These are phyloP conservation scores for Ophiocordyceps camponoti-floridani DNA, from an alignment of 2,329 filamentous ascomycete genomes.

Conservation along the genomic window DNA sequence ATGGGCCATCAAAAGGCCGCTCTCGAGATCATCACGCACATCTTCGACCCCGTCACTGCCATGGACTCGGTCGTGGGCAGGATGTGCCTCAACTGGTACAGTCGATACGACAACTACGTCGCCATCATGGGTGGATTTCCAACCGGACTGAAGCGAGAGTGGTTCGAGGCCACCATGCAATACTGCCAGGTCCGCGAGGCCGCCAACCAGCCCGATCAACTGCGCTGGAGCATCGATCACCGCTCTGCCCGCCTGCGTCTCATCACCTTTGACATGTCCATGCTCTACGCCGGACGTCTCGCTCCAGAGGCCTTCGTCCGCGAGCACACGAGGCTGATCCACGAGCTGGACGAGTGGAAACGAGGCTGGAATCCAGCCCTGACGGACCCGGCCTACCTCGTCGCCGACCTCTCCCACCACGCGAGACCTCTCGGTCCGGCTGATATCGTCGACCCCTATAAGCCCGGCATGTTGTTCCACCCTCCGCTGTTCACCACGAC, in stretches of 20 bases:
- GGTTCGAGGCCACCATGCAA: slow-evolving; percentile 51
- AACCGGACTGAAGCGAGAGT: slow-evolving; percentile 55
- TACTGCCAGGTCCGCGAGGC: slow-evolving; percentile 42
- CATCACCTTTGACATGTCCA: slow-evolving; percentile 63
- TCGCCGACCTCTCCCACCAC: slow-evolving; percentile 43
- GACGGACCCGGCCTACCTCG: slow-evolving; percentile 40
- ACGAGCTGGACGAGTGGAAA: slow-evolving; percentile 30
- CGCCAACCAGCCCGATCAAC: slow-evolving; percentile 35
- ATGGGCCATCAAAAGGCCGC: slow-evolving; percentile 87
- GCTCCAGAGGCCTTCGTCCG: slow-evolving; percentile 42
- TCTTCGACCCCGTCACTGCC: slow-evolving; percentile 62
- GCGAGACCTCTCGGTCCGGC: slow-evolving; percentile 30
- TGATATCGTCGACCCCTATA: slow-evolving; percentile 59
- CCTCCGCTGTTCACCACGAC: slow-evolving; percentile 59
- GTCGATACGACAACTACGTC: slow-evolving; percentile 71
- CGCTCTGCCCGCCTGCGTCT: slow-evolving; percentile 49
- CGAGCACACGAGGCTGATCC: slow-evolving; percentile 38
- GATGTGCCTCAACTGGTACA: slow-evolving; percentile 74
- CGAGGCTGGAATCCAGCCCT: slow-evolving; percentile 41
- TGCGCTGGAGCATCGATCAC: slow-evolving; percentile 49
- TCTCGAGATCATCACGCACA: slow-evolving; percentile 55
- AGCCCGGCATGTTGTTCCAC: slow-evolving; percentile 50
- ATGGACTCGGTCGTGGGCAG: slow-evolving; percentile 53
- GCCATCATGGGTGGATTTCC: slow-evolving; percentile 68
- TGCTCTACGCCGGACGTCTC: slow-evolving; percentile 56